These are phyloP conservation scores for Termitomyces sp. DNA, from an alignment of 768 basidiomycete genomes.

Conservation along the genomic window DNA sequence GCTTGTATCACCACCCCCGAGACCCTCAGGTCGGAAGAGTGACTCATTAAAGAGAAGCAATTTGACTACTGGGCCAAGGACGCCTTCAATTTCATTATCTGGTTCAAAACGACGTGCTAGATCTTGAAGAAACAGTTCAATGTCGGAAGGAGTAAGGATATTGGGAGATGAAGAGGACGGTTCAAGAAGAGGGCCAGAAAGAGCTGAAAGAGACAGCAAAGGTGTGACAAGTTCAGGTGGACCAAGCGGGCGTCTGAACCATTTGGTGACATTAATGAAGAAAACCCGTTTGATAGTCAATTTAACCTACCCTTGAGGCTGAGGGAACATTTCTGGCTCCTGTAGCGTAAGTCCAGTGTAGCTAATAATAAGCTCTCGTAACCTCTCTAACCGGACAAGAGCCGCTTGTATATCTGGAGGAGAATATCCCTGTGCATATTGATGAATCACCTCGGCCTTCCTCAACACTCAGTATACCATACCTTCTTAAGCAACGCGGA, in stretches of 20 bases:
- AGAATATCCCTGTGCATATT: conserved; percentile 43
- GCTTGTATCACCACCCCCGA: conserved; percentile 65
- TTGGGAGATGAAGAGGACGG: conserved; percentile 39
- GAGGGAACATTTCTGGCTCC: conserved; percentile 93
- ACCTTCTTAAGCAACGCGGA: conserved; percentile 63
- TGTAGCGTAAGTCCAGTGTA: conserved; percentile 87
- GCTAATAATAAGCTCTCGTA: conserved; percentile 79
- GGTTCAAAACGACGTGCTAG: conserved; percentile 76
- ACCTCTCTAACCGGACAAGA: conserved; percentile 59
- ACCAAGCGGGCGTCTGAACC: conserved; percentile 61
- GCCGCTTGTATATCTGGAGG: conserved; percentile 62
- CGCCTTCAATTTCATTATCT: conserved; percentile 68
- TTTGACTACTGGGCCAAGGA: conserved; percentile 73
- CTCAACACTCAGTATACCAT: background rate
- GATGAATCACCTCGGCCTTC: background rate
- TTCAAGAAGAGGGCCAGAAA: conserved; percentile 60
- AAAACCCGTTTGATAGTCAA: background rate
- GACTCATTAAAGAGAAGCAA: conserved; percentile 60
- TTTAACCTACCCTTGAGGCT: conserved; percentile 61
- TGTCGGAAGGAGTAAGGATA: conserved; percentile 58
- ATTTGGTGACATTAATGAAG: background rate
- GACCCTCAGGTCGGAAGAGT: conserved; percentile 60
- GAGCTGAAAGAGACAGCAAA: conserved; percentile 69
- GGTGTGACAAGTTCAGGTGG: conserved; percentile 75
- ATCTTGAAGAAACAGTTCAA: conserved; percentile 81